Percentiles rank a stretch among this genome's conserved stretches.
Conservation (phyloP, 83 land plant species). For the Larix sibirica region DNA sequence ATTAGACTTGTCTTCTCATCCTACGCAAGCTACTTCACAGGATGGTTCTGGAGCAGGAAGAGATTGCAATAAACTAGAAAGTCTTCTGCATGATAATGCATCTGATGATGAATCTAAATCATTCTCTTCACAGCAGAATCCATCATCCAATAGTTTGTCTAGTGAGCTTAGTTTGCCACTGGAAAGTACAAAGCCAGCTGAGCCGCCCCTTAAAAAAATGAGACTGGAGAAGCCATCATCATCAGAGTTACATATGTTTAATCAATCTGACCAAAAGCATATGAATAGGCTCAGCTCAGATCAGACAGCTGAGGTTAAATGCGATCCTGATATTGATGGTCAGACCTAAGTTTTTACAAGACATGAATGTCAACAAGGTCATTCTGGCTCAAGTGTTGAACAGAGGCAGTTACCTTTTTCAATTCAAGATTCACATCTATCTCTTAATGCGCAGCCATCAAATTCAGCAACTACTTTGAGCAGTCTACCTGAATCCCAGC, state of each 20-base stretch:
- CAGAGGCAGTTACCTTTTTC: background rate
- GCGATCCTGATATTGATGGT: background rate
- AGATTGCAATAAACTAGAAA: background rate
- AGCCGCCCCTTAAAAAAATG: background rate
- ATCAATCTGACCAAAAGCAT: constrained; percentile 9
- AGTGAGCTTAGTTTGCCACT: background rate
- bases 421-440: constrained; percentile 4
- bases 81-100: background rate
- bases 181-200: background rate
- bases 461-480: background rate
- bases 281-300: background rate
- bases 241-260: background rate
- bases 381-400: background rate
- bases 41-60: background rate
- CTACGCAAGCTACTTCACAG: background rate
- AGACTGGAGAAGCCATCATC: background rate
- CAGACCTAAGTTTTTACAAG: background rate
- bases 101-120: background rate
- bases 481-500: background rate
- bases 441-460: background rate
- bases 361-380: background rate
- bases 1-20: background rate
- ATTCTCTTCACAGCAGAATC: background rate
- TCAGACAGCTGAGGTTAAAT: background rate
- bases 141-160: background rate